Base-by-base conservation (phyloP, 805 yeast genomes). In the Cyberlindnera xishuangbannaensis region DNA sequence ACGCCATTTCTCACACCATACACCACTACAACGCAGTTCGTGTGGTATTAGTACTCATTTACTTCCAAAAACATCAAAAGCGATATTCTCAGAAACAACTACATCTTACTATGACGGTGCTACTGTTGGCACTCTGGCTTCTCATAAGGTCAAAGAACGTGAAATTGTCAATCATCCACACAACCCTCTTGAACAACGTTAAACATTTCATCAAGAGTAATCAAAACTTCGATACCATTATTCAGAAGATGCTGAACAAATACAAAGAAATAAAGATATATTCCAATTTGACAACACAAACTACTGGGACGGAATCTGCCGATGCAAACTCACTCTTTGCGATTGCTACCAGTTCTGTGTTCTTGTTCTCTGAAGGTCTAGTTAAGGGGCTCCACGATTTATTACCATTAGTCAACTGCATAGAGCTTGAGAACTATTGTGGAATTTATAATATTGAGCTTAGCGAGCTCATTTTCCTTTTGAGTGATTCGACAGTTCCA, bases 361-460 rank as follows among this genome's bases (percentile, higher is more conserved):
- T 53, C 0, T 44, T 69, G 3, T 37, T 53, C 4, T 43, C 55
- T 11, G 64, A 62, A 31, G 51, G 59, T 7, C 31, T 57, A 4
- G 33, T 53, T 2, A 27, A 48, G 13, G 46, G 56, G 7, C 40
- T 60, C 19, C 43, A 43, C 10, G 45, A 47, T 21, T 31, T 60
- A 26, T 28, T 62, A 3, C 50, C 58, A 8, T 39, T 50, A 32
- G 49, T 63, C 15, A 45, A 59, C 30, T 46, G 51, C 13, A 40
- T 52, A 5, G 66, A 59, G 15, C 45, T 71, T 19, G 55, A 58
- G 25, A 60, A 64, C 37, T 71, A 64, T 39, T 61, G 69, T 41
- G 67, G 58, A 18, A 57, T 71, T 4, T 71, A 71, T 45, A 65
- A 56, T 11, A 44, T 70, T 6, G 47, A 55, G 1, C 23, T 53